These are phyloP conservation scores for Podaxis pistillaris DNA, from an alignment of 768 basidiomycete genomes.

Conservation along the genomic window DNA sequence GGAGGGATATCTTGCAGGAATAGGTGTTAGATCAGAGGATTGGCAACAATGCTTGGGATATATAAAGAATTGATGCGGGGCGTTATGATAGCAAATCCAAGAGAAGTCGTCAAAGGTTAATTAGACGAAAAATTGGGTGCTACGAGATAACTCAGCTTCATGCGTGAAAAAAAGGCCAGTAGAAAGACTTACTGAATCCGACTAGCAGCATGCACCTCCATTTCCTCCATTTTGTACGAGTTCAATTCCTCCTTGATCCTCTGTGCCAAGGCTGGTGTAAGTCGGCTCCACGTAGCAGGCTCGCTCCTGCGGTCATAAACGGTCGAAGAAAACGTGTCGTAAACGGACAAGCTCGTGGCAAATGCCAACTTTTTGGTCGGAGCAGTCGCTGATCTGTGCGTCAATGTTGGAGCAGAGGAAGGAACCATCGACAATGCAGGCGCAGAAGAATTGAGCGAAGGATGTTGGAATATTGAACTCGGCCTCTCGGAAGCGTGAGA, in stretches of 20 bases:
- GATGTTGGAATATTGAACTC: slow-evolving; percentile 70
- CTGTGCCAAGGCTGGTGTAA: slow-evolving; percentile 94
- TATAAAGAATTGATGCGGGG: slow-evolving; percentile 20
- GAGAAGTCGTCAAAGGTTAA: slow-evolving; percentile 22
- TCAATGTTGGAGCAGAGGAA: slow-evolving; percentile 47
- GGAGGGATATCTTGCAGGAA: slow-evolving; percentile 18
- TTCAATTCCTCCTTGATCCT: slow-evolving; percentile 98
- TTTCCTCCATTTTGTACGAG: slow-evolving; percentile 99
- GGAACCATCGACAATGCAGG: slow-evolving; percentile 72
- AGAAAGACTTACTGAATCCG: slow-evolving; percentile 73
- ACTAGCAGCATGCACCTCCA: slow-evolving; percentile 96
- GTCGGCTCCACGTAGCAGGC: slow-evolving; percentile 93
- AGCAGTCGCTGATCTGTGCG: slow-evolving; percentile 71
- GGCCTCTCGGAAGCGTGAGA: slow-evolving; percentile 44
- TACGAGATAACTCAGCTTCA: slow-evolving; percentile 26
- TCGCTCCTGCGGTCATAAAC: slow-evolving; percentile 96
- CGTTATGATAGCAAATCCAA: slow-evolving; percentile 27
- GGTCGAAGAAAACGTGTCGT: slow-evolving; percentile 90
- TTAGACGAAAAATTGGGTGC: slow-evolving; percentile 90
- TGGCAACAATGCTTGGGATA: slow-evolving; percentile 24
- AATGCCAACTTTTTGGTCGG: slow-evolving; percentile 78
- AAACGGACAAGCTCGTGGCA: slow-evolving; percentile 90
- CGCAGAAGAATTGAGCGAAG: slow-evolving; percentile 85
- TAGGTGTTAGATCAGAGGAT: slow-evolving; percentile 27
- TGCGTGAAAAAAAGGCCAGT: slow-evolving; percentile 10